Evolutionary conservation across 805 yeast species (phyloP), one percentile per base, ranked within the genome.

Genomic region (Suhomyces kilbournensis): DNA sequence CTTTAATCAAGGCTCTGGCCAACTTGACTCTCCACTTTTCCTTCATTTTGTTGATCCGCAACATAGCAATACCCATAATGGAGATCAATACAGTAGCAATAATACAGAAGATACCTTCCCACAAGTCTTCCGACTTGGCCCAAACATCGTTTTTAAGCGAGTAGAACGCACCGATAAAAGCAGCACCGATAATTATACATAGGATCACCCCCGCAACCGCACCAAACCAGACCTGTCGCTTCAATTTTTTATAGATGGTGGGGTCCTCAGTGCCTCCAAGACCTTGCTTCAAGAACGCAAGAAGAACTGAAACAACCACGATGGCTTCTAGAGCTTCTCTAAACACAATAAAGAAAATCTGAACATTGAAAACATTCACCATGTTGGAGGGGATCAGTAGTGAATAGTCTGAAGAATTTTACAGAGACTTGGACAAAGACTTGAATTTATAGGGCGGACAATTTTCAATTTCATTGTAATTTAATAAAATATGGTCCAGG

Each of bases 21-120:
- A 64, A 59, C 62, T 61, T 64, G 48, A 63, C 57, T 58, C 68
- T 59, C 68, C 68, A 64, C 60, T 64, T 64, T 53, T 63, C 68
- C 53, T 59, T 59, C 68, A 64, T 64, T 54, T 64, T 64, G 58
- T 64, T 64, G 55, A 64, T 58, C 49, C 68, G 63, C 57, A 64
- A 61, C 66, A 64, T 64, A 53, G 68, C 66, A 50, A 64, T 58
- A 19, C 68, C 66, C 68, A 64, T 64, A 45, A 60, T 30, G 4
- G 68, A 57, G 51, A 64, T 64, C 61, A 64, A 58, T 8, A 60
- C 55, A 4, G 68, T 53, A 3, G 68, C 68, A 44, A 64, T 57
- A 35, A 63, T 55, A 48, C 65, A 61, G 58, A 64, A 64, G 20
- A 58, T 53, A 49, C 66, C 67, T 51, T 64, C 67, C 67, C 67